Evolutionary conservation across 1,139 yeast genomes (phyloP).

Genomic region (Pichiaceae sp.): DNA sequence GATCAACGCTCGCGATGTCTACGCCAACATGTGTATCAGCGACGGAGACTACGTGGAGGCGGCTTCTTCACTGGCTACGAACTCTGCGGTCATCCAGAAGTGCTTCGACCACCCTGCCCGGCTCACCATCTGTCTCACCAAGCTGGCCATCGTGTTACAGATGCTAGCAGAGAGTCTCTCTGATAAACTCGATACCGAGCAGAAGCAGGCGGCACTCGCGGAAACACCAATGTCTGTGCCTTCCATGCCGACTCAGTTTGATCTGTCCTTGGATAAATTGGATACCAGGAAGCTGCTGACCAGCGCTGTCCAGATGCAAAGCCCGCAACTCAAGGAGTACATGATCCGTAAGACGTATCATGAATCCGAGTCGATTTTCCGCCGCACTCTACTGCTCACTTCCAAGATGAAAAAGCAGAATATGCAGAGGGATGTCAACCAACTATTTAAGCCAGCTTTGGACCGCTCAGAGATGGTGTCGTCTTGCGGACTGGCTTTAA

Average conservation of each 20-base stretch:
- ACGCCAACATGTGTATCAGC: constrained; percentile 18
- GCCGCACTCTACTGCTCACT: constrained; percentile 9
- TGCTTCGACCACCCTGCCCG: constrained; percentile 14
- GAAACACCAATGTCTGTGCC: constrained; percentile 2
- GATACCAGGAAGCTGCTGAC: background rate
- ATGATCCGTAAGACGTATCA: constrained; percentile 2
- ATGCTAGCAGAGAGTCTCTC: constrained; percentile 7
- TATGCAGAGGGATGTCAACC: constrained; percentile 2
- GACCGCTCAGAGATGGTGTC: constrained; percentile 16
- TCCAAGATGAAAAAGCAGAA: constrained; percentile 11
- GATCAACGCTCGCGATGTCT: constrained; percentile 18
- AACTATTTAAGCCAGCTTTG: constrained; percentile 11
- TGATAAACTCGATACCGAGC: constrained; percentile 5
- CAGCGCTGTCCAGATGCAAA: constrained; percentile 1
- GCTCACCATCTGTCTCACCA: constrained; percentile 11
- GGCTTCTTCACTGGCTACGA: constrained; percentile 27
- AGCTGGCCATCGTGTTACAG: constrained; percentile 13
- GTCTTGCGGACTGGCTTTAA: constrained; percentile 13
- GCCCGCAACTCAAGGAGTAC: constrained; percentile 3
- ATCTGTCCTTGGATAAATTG: background rate
- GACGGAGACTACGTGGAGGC: constrained; percentile 16
- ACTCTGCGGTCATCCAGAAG: constrained; percentile 12
- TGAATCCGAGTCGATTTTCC: constrained; percentile 10
- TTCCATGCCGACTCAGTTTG: background rate
- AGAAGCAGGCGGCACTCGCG: constrained; percentile 6